Evolutionary conservation across 2,329 filamentous ascomycete species (phyloP).

Genomic region (Colletotrichum scovillei): DNA sequence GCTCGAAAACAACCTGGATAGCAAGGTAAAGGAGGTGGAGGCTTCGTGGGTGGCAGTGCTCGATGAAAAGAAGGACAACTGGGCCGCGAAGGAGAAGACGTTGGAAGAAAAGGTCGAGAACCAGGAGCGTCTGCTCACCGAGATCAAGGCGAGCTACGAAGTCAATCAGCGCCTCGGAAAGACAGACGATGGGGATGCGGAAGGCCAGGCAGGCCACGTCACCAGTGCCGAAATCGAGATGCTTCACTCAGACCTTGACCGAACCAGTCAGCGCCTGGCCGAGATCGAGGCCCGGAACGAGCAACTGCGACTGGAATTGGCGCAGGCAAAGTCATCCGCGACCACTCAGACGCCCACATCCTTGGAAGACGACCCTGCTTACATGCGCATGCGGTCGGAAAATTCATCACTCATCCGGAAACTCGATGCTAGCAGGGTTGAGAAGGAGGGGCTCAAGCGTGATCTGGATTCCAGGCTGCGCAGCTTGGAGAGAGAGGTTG

Average conservation of each 20-base stretch:
- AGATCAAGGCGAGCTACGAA: constrained; percentile 97
- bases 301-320: constrained; percentile 88
- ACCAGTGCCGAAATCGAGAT: constrained; percentile 94
- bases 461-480: constrained; percentile 81
- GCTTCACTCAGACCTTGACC: constrained; percentile 89
- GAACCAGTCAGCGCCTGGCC: constrained; percentile 85
- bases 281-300: constrained; percentile 96
- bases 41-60: constrained; percentile 89
- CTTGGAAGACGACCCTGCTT: constrained; percentile 89
- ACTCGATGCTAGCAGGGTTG: constrained; percentile 83
- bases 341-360: constrained; percentile 69
- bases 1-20: constrained; percentile 81
- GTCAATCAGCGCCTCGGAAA: constrained; percentile 90
- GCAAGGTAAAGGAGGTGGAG: constrained; percentile 89
- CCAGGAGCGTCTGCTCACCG: constrained; percentile 90
- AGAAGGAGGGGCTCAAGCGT: constrained; percentile 84
- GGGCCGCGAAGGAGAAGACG: constrained; percentile 91
- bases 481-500: constrained; percentile 82
- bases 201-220: constrained; percentile 70
- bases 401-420: constrained; percentile 93
- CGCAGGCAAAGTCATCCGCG: constrained; percentile 83
- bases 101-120: constrained; percentile 95
- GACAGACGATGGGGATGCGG: constrained; percentile 71
- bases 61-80: constrained; percentile 95
- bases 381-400: constrained; percentile 89